Conservation (phyloP, 202 grass and related monocot species). For the Cymbopogon flexuosus region DNA sequence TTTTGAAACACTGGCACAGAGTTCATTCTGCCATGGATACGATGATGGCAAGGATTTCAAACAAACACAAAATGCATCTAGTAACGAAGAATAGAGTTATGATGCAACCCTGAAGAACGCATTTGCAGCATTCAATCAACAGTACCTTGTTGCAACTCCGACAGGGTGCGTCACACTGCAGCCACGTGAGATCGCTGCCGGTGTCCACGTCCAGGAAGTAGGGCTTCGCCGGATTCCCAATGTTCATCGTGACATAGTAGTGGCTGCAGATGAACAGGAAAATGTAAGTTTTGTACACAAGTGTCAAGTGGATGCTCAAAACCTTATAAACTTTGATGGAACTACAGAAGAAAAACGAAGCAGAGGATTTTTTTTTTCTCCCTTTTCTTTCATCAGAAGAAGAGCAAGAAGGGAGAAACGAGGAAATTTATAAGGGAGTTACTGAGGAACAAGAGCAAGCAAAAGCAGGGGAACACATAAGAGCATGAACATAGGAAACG, state of each 20-base stretch:
- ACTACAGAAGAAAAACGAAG: not conserved
- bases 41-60: too few species aligned
- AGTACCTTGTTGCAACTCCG: slow-evolving; percentile 73
- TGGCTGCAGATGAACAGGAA: slow-evolving; percentile 37
- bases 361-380: not conserved
- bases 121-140: not conserved
- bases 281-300: not conserved
- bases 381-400: not conserved
- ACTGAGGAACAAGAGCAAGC: not conserved
- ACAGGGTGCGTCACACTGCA: slow-evolving; percentile 88
- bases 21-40: too few species aligned
- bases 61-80: too few species aligned
- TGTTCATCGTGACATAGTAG: slow-evolving; percentile 64
- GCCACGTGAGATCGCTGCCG: slow-evolving; percentile 87
- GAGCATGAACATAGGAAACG: not conserved
- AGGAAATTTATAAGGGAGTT: too few species aligned
- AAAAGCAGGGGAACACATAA: not conserved
- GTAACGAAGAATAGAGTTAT: not conserved
- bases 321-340: not conserved
- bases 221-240: slow-evolving; percentile 75
- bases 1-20: too few species aligned
- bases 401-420: too few species aligned
- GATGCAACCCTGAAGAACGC: not conserved
- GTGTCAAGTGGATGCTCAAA: not conserved
- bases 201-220: slow-evolving; percentile 92